These are phyloP conservation scores for Immersiella caudata DNA, from an alignment of 495 filamentous ascomycete species.

Conservation along the genomic window DNA sequence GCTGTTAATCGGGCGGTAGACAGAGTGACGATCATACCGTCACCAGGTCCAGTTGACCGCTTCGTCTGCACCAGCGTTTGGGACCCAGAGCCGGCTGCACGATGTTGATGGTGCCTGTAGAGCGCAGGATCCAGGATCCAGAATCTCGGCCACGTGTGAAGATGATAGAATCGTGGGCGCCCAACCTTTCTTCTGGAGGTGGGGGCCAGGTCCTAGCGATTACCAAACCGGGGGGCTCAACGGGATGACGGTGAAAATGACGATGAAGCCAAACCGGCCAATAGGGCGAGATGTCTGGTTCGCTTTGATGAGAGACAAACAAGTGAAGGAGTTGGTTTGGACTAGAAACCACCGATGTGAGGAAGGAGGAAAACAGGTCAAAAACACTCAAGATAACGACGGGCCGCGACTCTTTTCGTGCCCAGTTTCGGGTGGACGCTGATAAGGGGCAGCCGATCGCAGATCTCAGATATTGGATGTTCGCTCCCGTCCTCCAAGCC, in stretches of 20 bases:
- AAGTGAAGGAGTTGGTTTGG: too few species aligned
- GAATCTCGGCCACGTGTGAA: conserved; percentile 27
- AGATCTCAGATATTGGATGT: conserved; percentile 18
- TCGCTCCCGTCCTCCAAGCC: neutral
- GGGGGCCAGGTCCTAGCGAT: conserved; percentile 7
- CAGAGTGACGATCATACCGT: neutral
- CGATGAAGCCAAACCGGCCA: neutral
- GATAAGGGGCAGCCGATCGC: neutral
- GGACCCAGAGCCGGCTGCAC: neutral
- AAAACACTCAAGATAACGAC: neutral
- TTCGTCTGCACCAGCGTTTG: neutral
- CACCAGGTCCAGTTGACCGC: neutral
- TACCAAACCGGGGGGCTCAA: neutral
- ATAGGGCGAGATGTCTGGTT: neutral
- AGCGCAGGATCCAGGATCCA: neutral
- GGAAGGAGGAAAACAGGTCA: neutral
- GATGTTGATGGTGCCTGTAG: conserved; percentile 16
- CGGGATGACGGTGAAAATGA: neutral
- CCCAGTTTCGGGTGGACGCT: neutral
- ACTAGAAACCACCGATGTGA: neutral
- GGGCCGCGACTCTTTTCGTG: neutral
- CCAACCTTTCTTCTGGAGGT: neutral
- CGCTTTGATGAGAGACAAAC: conserved; percentile 19
- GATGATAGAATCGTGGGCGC: conserved; percentile 22
- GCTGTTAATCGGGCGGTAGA: neutral